Evolutionary conservation across 2,329 filamentous ascomycete genomes (phyloP), one percentile per base, ranked within the genome.

Genomic region (Verticillium zaregamsianum): DNA sequence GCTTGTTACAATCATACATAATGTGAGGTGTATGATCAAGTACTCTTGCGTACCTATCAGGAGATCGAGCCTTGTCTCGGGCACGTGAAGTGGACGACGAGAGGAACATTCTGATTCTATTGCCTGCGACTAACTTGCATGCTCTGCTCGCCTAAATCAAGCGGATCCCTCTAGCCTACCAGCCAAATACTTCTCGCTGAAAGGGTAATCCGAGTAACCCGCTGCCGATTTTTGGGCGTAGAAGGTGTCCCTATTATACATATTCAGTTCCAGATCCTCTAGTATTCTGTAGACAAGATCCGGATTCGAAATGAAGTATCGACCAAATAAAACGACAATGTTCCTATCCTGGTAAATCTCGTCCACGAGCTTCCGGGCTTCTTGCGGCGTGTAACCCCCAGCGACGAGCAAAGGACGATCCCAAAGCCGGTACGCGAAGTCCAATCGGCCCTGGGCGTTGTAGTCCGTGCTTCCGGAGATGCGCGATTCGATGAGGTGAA

Each of bases 401-500:
- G 73, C 73, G 1, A 77, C 61, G 3, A 75, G 59, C 0, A 76
- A 62, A 0, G 74, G 74, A 2, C 69, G 31, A 20, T 72, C 71
- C n/a, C 71, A 79, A 1, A 75, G 62, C 0, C 73, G 56, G 17
- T 73, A 69, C 54, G 72, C 72, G 74, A 20, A 67, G 57, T 25
- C 74, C 67, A 1, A 76, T 64, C 0, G 73, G 62, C 40, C 71
- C 71, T 35, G 59, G 58, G 61, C 74, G 2, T 79, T 77, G 8
- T 23, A 23, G 6, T 52, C 45, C 17, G 74, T 68, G 61, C 70
- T 74, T 12, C 78, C 77, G 12, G 74, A 69, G 17, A 85, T 74
- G 3, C 83, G 77, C 2, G 82, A 78, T 68, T 89, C 84, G n/a
- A 89, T 77, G 2, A 87, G 64, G 69, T 88, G 85, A 35, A 86